Percentiles rank a stretch among this genome's conserved stretches.
Conservation (phyloP, 225 moss, liverwort and hornwort genomes). For the Pseudoscleropodium purum region DNA sequence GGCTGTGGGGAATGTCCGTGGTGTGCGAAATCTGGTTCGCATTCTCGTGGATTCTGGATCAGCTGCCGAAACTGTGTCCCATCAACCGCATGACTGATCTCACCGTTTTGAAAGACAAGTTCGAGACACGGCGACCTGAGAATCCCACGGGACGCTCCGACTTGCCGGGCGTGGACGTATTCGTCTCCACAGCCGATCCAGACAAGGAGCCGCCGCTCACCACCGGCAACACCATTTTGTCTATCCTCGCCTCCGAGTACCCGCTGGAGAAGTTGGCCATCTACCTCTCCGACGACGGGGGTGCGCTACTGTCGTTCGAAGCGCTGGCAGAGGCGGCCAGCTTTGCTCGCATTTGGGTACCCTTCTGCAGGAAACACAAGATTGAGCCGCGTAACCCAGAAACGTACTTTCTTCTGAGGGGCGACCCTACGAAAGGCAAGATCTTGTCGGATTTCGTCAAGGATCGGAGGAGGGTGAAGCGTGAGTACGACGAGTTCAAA, state of each 20-base stretch:
- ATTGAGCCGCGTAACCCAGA: constrained; percentile 77
- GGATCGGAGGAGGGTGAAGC: constrained; percentile 57
- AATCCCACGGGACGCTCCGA: constrained; percentile 49
- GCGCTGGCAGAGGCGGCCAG: constrained; percentile 68
- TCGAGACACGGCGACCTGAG: constrained; percentile 29
- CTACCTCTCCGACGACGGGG: constrained; percentile 54
- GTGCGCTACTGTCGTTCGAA: constrained; percentile 59
- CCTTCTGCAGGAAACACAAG: constrained; percentile 62
- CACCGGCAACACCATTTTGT: constrained; percentile 42
- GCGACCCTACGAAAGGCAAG: constrained; percentile 67
- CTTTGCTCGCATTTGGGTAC: constrained; percentile 66
- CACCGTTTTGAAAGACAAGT: constrained; percentile 48
- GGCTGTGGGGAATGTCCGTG: constrained; percentile 76
- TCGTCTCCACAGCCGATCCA: constrained; percentile 50
- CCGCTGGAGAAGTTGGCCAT: constrained; percentile 41
- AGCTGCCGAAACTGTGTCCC: constrained; percentile 73
- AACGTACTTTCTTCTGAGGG: constrained; percentile 46
- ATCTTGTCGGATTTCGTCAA: constrained; percentile 51
- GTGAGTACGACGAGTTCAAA: constrained; percentile 73
- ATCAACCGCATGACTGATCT: constrained; percentile 79
- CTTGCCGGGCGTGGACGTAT: constrained; percentile 57
- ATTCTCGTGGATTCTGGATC: constrained; percentile 81
- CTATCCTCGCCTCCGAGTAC: constrained; percentile 42
- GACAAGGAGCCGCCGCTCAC: constrained; percentile 56
- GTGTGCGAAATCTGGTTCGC: constrained; percentile 82